Base-by-base conservation (phyloP, 1,139 yeast genomes). In the Pichia sp. region DNA sequence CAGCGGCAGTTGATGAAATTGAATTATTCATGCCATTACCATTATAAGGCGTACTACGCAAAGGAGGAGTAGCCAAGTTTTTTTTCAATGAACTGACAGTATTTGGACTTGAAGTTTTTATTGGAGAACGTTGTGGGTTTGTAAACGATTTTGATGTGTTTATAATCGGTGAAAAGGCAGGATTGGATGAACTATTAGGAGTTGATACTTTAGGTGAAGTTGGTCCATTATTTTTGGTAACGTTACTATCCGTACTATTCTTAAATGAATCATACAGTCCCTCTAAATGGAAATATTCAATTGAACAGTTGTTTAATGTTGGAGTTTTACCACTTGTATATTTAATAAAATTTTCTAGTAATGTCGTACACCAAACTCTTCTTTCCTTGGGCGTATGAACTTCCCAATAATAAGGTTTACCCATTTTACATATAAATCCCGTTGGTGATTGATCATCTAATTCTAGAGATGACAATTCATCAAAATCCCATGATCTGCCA, bases 401-500 rank as follows among this genome's bases (percentile, higher is more conserved):
- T 60, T 79, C 83, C 98, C 98, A 93, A 68, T 83, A 91, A 68
- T 93, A 91, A 47, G 79, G 81, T 29, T 58, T 58, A 47, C 87
- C 87, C 62, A 93, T 73, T 34, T 74, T 73, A 56, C 87, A 73
- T 1, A 79, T 63, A 57, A 91, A 76, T 1, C 90, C 90, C 51
- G 78, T 76, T 30, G 71, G 73, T 1, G 79, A 73, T 5, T 73
- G 72, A 0, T 57, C 44, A 56, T 82, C 86, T 53, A 80, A 75
- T 46, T 82, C 81, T 7, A 91, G 70, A 41, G 69, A 69, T 16
- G 74, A 70, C 58, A 93, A 72, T 59, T 88, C 96, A 55, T 81
- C 88, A 63, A 93, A 71, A 58, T 83, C 84, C 99, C 99, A 93
- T 6, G 96, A 85, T 63, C 96, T 79, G 42, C 99, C 99, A 51